Evolutionary conservation across 192 early-diverging fungal species (phyloP), one percentile per base, ranked within the genome.

Genomic region (Umbelopsis sp.): DNA sequence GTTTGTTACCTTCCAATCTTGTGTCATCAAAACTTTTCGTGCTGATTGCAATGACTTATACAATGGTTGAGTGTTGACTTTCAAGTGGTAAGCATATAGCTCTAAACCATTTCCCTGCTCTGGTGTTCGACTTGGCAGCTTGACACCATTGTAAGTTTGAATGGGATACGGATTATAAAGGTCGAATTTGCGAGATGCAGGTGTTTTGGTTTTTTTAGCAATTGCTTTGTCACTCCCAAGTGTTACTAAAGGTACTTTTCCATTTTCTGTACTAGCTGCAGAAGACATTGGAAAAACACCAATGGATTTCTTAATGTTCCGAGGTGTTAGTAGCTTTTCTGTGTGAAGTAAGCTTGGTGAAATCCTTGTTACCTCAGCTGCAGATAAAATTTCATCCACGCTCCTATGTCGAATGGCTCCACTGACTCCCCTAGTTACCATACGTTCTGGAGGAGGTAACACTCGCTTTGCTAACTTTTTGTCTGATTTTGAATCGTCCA

Each of bases 1-100:
- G 66, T 18, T 30, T 46, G 25, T 37, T 72, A 91, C 88, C 81
- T 87, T 87, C 94, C 93, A 94, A 67, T 95, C 91, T 64, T 84
- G 84, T 37, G 90, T 91, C 8, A 82, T 85, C 15, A 95, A 53
- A 20, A 81, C 83, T 73, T 94, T 94, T 8, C 77, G 80, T 4
- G 91, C 88, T 15, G 79, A 81, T 50, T 87, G 88, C 13, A 93
- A 49, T 15, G 87, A 65, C 35, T 80, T 84, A 67, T 80, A 81
- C 9, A 95, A 71, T 7, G 91, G 90, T 21, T 87, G 81, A 9
- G 71, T 22, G 27, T 66, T 73, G 4, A 74, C 71, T 46, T 61
- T 64, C 25, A 80, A 46, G 12, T 73, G 71, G 68, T 74, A 80
- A 33, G 73, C 70, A 73, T 73, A 80, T 9, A 80, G 47, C 45